Base-by-base conservation (phyloP, 169 alveolate species). In the Amoebophrya sp. region DNA sequence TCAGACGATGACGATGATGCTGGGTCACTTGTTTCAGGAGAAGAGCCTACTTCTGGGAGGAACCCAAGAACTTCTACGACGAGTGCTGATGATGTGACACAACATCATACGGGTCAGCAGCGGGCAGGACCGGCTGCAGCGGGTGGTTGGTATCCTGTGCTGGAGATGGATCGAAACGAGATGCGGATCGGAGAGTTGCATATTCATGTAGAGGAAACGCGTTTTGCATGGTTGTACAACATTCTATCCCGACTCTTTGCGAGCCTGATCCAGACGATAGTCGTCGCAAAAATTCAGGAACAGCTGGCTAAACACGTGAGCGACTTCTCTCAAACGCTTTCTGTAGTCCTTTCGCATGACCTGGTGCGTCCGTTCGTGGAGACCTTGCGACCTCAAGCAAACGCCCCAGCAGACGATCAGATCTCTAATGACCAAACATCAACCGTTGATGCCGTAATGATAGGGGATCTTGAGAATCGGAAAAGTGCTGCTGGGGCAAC, bases 341-440 rank as follows among this genome's bases (percentile, higher is more conserved):
- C 83, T 1, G 83, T 65, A 10, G 83, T 65, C 2, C n/a, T 65
- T 29, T 6, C 36, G 2, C 83, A 65, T 36, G 83, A 65, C 18
- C 18, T 65, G 83, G 83, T 65, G 83, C 83, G 83, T 29, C 83
- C 83, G 33, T 65, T 65, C 83, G 83, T 65, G 33, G 83, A 65
- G 36, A 65, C 38, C n/a, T 26, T 65, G 26, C 83, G 83, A 6
- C 83, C 83, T n/a, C n/a, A n/a, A n/a, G n/a, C n/a, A n/a, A n/a
- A n/a, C n/a, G n/a, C n/a, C n/a, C n/a, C n/a, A n/a, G n/a, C n/a
- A n/a, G n/a, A n/a, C n/a, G n/a, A n/a, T n/a, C n/a, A n/a, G n/a
- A n/a, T n/a, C n/a, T n/a, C n/a, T 23, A 53, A 23, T 14, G 76
- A 53, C n/a, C n/a, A 23, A 23, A 23, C 76, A 23, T 14, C 23